Conservation (phyloP, 805 yeast species). For the Yamadazyma ubonensis region DNA sequence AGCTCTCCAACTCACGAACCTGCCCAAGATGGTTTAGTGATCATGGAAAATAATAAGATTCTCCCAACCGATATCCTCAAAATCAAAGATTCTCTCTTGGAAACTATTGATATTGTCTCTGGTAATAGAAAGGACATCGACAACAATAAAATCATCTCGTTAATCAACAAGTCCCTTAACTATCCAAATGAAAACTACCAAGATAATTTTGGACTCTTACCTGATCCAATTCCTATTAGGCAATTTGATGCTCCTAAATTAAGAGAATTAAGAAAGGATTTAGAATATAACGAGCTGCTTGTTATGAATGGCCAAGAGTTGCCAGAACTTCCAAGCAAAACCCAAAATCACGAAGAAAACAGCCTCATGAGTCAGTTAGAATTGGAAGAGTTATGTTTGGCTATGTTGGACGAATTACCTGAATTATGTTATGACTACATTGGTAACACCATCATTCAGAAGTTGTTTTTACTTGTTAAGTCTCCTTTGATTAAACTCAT, state of each 20-base stretch:
- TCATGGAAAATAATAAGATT: constrained; percentile 16
- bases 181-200: constrained; percentile 48
- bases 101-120: constrained; percentile 18
- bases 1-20: constrained; percentile 6
- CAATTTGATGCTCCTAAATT: constrained; percentile 85
- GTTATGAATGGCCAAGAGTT: constrained; percentile 9
- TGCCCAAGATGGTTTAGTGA: neutral
- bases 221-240: constrained; percentile 66
- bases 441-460: constrained; percentile 95
- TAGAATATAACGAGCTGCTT: constrained; percentile 34
- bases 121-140: constrained; percentile 24
- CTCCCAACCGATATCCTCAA: constrained; percentile 23
- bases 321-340: constrained; percentile 2
- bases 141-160: constrained; percentile 40
- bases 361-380: constrained; percentile 48
- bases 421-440: constrained; percentile 88
- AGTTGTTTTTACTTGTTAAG: constrained; percentile 67
- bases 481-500: constrained; percentile 71
- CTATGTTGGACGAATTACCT: constrained; percentile 86
- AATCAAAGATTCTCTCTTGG: constrained; percentile 23
- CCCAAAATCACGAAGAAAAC: constrained; percentile 12
- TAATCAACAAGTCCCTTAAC: constrained; percentile 37
- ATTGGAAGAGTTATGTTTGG: constrained; percentile 76
- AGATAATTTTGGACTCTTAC: constrained; percentile 68
- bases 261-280: constrained; percentile 75